phyloP scores from a whole-genome alignment of 2,329 filamentous ascomycete genomes.

The Claviceps pusilla region DNA sequence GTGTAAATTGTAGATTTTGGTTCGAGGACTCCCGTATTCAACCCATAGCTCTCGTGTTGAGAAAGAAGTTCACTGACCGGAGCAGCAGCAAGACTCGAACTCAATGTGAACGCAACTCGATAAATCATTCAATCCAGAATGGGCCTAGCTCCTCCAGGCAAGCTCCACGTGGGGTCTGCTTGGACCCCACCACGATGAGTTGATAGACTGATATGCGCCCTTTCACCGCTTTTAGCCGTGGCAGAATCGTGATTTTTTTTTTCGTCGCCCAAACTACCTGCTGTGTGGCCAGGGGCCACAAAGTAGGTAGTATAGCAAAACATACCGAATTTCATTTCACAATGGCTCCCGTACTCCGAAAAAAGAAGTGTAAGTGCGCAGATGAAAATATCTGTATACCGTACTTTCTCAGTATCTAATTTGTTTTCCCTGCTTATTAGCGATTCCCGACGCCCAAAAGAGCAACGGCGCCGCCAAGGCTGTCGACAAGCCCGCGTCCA shows the following conservation, averaged over 20 bases:
- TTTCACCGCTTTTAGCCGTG: slow-evolving; percentile 18
- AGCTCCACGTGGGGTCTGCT: not conserved
- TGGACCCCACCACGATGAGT: not conserved
- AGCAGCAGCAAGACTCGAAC: not conserved
- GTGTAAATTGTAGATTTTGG: not conserved
- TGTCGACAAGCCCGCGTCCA: slow-evolving; percentile 20
- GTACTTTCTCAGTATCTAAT: not conserved
- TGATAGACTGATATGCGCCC: slow-evolving; percentile 10
- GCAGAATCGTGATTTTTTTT: slow-evolving; percentile 25
- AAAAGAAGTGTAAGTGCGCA: slow-evolving; percentile 18
- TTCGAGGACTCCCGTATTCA: not conserved
- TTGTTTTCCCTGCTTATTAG: slow-evolving; percentile 4
- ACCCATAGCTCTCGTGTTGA: not conserved
- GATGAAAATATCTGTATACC: not conserved
- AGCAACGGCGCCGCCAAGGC: slow-evolving; percentile 12
- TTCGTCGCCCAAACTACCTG: not conserved
- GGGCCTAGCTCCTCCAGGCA: not conserved
- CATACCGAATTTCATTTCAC: slow-evolving; percentile 7
- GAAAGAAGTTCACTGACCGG: not conserved
- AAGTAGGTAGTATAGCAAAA: not conserved
- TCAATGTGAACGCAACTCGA: not conserved
- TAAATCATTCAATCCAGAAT: not conserved
- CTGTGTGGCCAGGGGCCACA: not conserved
- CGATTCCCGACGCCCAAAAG: slow-evolving; percentile 17
- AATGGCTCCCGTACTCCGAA: slow-evolving; percentile 34